Evolutionary conservation across 2,329 filamentous ascomycete species (phyloP), one percentile per base, ranked within the genome.

Genomic region (Nemania serpens): DNA sequence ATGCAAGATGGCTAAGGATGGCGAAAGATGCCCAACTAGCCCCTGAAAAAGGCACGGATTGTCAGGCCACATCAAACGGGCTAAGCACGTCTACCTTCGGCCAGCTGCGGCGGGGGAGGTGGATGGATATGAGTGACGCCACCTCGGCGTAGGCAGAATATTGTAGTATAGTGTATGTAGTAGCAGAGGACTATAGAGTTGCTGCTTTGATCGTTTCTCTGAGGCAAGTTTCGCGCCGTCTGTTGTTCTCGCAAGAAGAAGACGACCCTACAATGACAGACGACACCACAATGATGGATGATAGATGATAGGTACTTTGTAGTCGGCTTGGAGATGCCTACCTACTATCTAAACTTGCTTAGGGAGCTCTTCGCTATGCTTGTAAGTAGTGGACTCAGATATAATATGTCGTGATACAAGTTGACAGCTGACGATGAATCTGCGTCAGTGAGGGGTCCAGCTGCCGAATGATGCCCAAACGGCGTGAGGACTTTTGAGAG

Each of bases 41-140:
- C 55, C 48, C 46, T 59, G 55, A 36, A 56, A 48, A 56, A 48
- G 18, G 53, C 53, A 53, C 52, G 47, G 46, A 33, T 34, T 43
- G 62, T 58, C 54, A 57, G 55, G 49, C 62, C 62, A 61, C 50
- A 39, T 51, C 46, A 36, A 54, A 12, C 57, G 48, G 61, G 58
- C 17, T 55, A 60, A 50, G 51, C 54, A 58, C 59, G 60, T 60
- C 55, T 63, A 63, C 33, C 60, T 15, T 63, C 63, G 63, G 63
- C 63, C 63, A 65, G 57, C 11, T 22, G 60, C 63, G 63, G 60
- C 57, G 50, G 51, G 55, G 34, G 51, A n/a, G 3, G 39, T 2
- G 36, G n/a, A n/a, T n/a, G n/a, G n/a, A n/a, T n/a, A n/a, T n/a
- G n/a, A n/a, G 37, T 59, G 56, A 41, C 60, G 47, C 56, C 55